These are phyloP conservation scores for Mycena vitilis DNA, from an alignment of 768 basidiomycete genomes.

Conservation along the genomic window DNA sequence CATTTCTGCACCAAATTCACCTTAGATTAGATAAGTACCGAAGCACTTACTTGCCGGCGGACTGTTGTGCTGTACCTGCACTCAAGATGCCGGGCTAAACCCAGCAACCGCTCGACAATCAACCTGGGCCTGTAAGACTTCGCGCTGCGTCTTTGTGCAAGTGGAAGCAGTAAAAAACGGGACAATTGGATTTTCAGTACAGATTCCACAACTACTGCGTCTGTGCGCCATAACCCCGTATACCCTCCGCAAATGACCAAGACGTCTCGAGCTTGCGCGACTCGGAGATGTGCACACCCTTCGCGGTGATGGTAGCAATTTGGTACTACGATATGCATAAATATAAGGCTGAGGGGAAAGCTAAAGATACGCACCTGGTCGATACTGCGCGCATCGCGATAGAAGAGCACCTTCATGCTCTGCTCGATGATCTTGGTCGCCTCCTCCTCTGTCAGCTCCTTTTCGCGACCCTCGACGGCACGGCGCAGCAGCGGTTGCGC, in stretches of 20 bases:
- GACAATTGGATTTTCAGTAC: conserved; percentile 13
- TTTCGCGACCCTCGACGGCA: conserved; percentile 87
- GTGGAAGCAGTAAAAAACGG: no score
- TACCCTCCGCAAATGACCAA: conserved; percentile 94
- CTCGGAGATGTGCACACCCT: conserved; percentile 84
- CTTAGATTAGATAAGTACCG: no score
- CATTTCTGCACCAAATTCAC: no score
- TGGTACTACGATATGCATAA: conserved; percentile 75
- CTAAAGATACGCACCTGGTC: conserved; percentile 77
- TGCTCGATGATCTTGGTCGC: conserved; percentile 70
- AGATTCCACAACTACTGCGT: conserved; percentile 64
- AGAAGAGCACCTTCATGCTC: conserved; percentile 94
- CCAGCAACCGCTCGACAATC: no score
- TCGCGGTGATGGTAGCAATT: conserved; percentile 87
- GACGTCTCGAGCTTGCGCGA: conserved; percentile 79
- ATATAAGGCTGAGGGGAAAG: background rate
- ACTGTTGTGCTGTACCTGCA: no score
- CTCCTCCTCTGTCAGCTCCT: conserved; percentile 73
- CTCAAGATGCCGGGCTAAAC: no score
- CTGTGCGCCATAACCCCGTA: conserved; percentile 92
- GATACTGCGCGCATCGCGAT: conserved; percentile 94
- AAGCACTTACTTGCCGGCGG: no score
- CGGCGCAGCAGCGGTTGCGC: conserved; percentile 93
- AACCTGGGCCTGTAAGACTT: no score
- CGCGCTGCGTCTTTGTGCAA: no score